Percentiles rank a stretch among this genome's conserved stretches.
Conservation (phyloP, 2,329 filamentous ascomycete genomes). For the Colletotrichum sp. region DNA sequence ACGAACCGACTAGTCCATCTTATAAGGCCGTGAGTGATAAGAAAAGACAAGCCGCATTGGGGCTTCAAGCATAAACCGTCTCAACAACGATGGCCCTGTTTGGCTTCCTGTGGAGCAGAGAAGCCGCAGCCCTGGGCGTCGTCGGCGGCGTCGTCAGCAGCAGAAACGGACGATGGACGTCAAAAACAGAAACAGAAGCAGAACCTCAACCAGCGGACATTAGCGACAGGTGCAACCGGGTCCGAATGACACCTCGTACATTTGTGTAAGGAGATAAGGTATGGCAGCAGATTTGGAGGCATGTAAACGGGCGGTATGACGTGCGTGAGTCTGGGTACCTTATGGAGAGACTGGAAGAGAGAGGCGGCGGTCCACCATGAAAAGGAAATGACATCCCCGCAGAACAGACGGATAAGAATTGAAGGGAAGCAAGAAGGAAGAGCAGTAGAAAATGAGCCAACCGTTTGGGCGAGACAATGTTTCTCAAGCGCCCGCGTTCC, state of each 20-base stretch:
- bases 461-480: constrained; percentile 16
- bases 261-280: background rate
- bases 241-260: background rate
- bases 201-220: background rate
- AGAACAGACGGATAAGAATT: background rate
- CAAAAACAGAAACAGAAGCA: background rate
- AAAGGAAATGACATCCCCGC: background rate
- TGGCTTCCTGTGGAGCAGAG: background rate
- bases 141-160: background rate
- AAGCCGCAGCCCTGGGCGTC: background rate
- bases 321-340: background rate
- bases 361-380: background rate
- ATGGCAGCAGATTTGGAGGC: background rate
- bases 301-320: background rate
- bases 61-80: background rate
- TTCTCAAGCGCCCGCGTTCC: constrained; percentile 10
- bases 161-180: background rate
- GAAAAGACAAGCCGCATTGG: background rate
- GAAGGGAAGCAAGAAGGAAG: background rate
- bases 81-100: constrained; percentile 4
- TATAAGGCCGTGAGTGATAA: background rate
- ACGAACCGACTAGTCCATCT: constrained; percentile 1
- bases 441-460: background rate
- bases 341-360: background rate
- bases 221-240: background rate